A percentile compares a stretch with the other conserved stretches of the same genome.
phyloP scores from a whole-genome alignment of 2,329 filamentous ascomycete species.

The Colletotrichum sp. region DNA sequence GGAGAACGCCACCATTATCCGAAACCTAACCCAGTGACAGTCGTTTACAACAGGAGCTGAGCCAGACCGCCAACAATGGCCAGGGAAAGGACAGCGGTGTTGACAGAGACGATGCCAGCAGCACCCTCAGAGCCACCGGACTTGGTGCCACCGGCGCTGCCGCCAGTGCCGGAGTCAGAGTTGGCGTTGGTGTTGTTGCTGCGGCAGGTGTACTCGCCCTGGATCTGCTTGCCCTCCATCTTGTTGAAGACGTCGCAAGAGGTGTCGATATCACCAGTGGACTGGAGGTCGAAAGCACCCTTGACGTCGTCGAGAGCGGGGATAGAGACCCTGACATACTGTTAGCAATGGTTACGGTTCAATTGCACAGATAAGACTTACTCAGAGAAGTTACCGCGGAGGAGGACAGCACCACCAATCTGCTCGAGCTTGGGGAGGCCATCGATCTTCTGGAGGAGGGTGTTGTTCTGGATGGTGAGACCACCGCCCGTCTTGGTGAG shows the following conservation, averaged over 20 bases:
- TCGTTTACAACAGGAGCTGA: slow-evolving; percentile 54
- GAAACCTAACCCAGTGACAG: slow-evolving; percentile 1
- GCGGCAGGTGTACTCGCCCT: slow-evolving; percentile 56
- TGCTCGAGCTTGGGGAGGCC: slow-evolving; percentile 72
- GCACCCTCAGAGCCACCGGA: slow-evolving; percentile 40
- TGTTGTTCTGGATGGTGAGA: slow-evolving; percentile 91
- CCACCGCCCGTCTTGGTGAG: slow-evolving; percentile 77
- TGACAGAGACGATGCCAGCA: slow-evolving; percentile 49
- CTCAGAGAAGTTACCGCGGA: slow-evolving; percentile 81
- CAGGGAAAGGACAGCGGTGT: slow-evolving; percentile 52
- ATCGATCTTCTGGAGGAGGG: slow-evolving; percentile 66
- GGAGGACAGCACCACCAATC: slow-evolving; percentile 81
- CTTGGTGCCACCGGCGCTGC: slow-evolving; percentile 29
- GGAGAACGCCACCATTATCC: slow-evolving; percentile 24
- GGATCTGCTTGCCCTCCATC: slow-evolving; percentile 42
- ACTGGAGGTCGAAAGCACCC: slow-evolving; percentile 74
- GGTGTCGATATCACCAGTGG: slow-evolving; percentile 63
- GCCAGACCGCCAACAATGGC: slow-evolving; percentile 51
- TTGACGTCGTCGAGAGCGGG: slow-evolving; percentile 70
- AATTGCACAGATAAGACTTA: not conserved
- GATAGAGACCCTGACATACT: slow-evolving; percentile 67
- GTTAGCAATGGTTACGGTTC: not conserved
- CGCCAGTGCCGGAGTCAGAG: slow-evolving; percentile 40
- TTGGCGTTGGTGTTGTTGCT: slow-evolving; percentile 59
- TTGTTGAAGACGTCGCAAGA: slow-evolving; percentile 61